Evolutionary conservation across 768 basidiomycete genomes (phyloP), one percentile per base, ranked within the genome.

Genomic region (Xerocomellus chrysenteron): DNA sequence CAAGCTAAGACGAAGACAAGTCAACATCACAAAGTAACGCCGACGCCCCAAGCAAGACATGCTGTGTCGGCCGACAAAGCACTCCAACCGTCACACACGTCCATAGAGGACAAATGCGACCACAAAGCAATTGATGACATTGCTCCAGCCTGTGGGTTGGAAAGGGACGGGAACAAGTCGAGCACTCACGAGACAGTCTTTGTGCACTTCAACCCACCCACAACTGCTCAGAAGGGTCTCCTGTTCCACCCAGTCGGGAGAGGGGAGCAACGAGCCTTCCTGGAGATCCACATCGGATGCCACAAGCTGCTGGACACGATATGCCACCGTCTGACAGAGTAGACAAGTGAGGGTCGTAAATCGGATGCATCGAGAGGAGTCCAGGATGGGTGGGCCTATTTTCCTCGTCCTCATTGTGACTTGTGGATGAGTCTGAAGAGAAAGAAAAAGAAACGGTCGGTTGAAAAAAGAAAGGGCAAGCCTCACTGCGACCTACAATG

Each of bases 191-290:
- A 89, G 66, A 65, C 84, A 86, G 50, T 78, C 75, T 51, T 78
- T 79, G 64, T 85, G 78, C 19, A 91, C 80, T 63, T 91, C 85
- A 57, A 92, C 79, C 88, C 87, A 90, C 12, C 90, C 90, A 51
- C 68, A 82, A 35, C 76, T 71, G 61, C 85, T 87, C 71, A 82
- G 83, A 71, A 92, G 75, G 49, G 83, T 74, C 65, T 89, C 87
- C 48, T 82, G 79, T 73, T 92, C 90, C 7, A 83, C 84, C 87
- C 88, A 91, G 44, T 89, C 87, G 50, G 86, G 83, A 1, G 82
- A 82, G 16, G 90, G 88, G 47, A 90, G 73, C 16, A 90, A 71
- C 4, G 84, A 82, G 9, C 86, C 84, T 52, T 86, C 86, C 47
- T 80, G 80, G 14, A 77, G 76, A 56, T 87, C 85, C 8, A 83